Evolutionary conservation across 768 basidiomycete genomes (phyloP).

Genomic region (Heimioporus sp.): DNA sequence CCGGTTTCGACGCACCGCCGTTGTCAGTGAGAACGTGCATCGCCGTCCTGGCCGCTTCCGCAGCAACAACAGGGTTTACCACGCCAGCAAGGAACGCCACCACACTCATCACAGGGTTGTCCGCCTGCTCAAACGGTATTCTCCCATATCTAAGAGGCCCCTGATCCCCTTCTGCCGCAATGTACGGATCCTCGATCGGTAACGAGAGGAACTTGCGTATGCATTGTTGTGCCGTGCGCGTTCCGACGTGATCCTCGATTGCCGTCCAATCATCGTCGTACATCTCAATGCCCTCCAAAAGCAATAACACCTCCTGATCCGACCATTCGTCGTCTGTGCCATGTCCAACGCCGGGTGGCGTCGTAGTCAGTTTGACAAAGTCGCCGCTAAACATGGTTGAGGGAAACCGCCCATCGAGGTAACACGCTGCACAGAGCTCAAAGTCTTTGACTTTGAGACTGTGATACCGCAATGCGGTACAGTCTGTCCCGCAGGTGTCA

Average conservation of each 20-base stretch:
- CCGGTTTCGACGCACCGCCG: constrained; percentile 38
- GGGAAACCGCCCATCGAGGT: constrained; percentile 95
- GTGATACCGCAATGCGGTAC: constrained; percentile 85
- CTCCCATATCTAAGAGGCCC: constrained; percentile 73
- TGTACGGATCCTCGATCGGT: constrained; percentile 94
- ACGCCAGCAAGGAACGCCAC: constrained; percentile 96
- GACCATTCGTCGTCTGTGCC: constrained; percentile 73
- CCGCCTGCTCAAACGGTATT: constrained; percentile 90
- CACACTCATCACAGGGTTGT: constrained; percentile 98
- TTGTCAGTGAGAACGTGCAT: constrained; percentile 76
- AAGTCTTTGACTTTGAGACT: constrained; percentile 90
- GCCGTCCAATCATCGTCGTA: constrained; percentile 95
- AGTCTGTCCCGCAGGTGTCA: constrained; percentile 94
- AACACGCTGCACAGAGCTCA: constrained; percentile 89
- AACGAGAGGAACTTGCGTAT: constrained; percentile 93
- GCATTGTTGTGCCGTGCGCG: constrained; percentile 90
- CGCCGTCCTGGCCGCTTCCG: constrained; percentile 90
- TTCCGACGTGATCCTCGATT: constrained; percentile 91
- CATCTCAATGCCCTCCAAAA: constrained; percentile 98
- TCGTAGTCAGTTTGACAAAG: constrained; percentile 79
- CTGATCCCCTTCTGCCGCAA: constrained; percentile 72
- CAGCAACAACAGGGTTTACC: constrained; percentile 85
- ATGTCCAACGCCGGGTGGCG: constrained; percentile 31
- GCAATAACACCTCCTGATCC: constrained; percentile 83
- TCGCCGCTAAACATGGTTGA: constrained; percentile 95